A percentile compares a stretch with the other conserved stretches of the same genome.
Conservation (phyloP, 2,329 filamentous ascomycete species). For the Pseudocercospora eumusae region DNA sequence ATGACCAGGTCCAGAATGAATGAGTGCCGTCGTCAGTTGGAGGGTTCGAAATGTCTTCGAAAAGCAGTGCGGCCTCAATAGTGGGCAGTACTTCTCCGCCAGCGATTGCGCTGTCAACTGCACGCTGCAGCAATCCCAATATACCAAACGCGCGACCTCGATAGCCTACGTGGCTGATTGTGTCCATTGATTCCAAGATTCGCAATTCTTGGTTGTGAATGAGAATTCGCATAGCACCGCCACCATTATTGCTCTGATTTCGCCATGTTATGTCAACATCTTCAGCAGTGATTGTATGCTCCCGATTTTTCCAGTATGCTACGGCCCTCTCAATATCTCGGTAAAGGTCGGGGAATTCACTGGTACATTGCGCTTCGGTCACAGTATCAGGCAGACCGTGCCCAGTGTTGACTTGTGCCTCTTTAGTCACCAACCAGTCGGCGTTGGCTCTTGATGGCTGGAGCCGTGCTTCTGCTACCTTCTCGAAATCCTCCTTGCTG, state of each 20-base stretch:
- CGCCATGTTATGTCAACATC: conserved; percentile 30
- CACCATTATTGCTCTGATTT: conserved; percentile 29
- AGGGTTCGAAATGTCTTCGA: conserved; percentile 22
- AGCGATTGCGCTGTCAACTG: conserved; percentile 22
- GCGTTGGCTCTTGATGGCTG: background rate
- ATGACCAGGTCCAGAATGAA: conserved; percentile 21
- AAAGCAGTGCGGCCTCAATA: conserved; percentile 27
- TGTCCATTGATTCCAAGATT: conserved; percentile 24
- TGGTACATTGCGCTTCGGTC: conserved; percentile 45
- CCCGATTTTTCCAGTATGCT: conserved; percentile 18
- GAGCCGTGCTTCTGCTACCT: background rate
- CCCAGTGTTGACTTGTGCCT: background rate
- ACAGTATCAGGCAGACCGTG: conserved; percentile 14
- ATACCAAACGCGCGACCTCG: conserved; percentile 20
- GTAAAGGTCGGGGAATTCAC: conserved; percentile 53
- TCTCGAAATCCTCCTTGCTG: background rate
- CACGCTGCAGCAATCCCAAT: conserved; percentile 25
- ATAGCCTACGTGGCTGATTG: conserved; percentile 16
- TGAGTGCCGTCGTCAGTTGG: conserved; percentile 19
- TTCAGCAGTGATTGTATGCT: conserved; percentile 18
- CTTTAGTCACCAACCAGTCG: background rate
- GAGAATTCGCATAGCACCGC: conserved; percentile 24
- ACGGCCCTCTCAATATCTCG: conserved; percentile 44
- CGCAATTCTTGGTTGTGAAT: conserved; percentile 28
- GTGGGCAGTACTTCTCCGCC: conserved; percentile 24